A percentile compares a stretch with the other conserved stretches of the same genome.
phyloP scores from a whole-genome alignment of 768 basidiomycete genomes.

The Hericium rajendrae region DNA sequence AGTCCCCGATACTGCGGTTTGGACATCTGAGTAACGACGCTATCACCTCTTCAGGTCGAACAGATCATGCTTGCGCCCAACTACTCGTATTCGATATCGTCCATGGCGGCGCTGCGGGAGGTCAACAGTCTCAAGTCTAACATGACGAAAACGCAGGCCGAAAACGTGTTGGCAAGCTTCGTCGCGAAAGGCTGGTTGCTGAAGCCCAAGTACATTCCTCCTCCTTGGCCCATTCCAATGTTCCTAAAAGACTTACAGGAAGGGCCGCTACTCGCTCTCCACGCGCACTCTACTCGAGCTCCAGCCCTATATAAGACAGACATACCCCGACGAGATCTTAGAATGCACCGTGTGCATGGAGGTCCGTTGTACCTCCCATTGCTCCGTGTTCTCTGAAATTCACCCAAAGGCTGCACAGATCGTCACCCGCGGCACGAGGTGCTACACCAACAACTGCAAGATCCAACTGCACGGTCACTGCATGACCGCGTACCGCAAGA shows the following conservation, averaged over 20 bases:
- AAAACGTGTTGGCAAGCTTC: slow-evolving; percentile 65
- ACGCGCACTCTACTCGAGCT: slow-evolving; percentile 70
- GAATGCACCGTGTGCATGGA: slow-evolving; percentile 72
- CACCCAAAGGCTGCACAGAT: slow-evolving; percentile 30
- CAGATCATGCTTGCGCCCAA: slow-evolving; percentile 78
- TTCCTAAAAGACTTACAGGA: neutral
- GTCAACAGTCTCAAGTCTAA: slow-evolving; percentile 41
- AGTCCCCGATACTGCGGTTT: neutral
- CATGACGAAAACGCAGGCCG: slow-evolving; percentile 70
- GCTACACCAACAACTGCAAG: slow-evolving; percentile 52
- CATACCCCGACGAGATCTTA: slow-evolving; percentile 58
- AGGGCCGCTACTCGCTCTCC: slow-evolving; percentile 70
- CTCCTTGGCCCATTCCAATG: neutral
- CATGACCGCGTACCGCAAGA: slow-evolving; percentile 40
- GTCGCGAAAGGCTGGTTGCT: slow-evolving; percentile 75
- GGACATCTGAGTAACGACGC: neutral
- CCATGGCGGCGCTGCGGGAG: slow-evolving; percentile 68
- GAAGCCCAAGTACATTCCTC: slow-evolving; percentile 55
- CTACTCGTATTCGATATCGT: slow-evolving; percentile 68
- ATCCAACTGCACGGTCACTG: slow-evolving; percentile 57
- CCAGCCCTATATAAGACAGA: slow-evolving; percentile 58
- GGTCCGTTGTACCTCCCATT: slow-evolving; percentile 27
- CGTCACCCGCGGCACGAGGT: slow-evolving; percentile 59
- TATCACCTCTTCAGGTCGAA: slow-evolving; percentile 50
- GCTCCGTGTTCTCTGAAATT: neutral